Evolutionary conservation across 345 rosid species (phyloP), one percentile per base, ranked within the genome.

Genomic region (Tarenaya hassleriana): DNA sequence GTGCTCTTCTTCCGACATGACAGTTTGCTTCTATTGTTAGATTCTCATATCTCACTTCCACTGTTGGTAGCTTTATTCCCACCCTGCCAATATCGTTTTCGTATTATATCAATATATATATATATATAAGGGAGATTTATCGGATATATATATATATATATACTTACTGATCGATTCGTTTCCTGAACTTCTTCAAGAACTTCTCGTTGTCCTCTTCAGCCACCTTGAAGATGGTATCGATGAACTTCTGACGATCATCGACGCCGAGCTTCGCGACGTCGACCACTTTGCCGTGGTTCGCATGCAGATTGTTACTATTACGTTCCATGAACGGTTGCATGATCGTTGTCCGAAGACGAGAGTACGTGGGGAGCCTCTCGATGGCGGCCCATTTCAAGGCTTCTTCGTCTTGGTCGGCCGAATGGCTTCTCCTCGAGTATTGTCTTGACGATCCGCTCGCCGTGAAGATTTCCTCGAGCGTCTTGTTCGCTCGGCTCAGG

Each of bases 341-440:
- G 67, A 90, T 56, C 39, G 83, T 75, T 44, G 94, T 90, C 47
- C 94, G 82, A 24, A 90, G 50, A 50, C 95, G 75, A 55, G 86
- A 76, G 41, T 80, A 90, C 0, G 97, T 90, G 3, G 97, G 87
- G 7, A 90, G 55, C 44, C 69, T 84, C 69, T 90, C 97, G 4
- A 90, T 83, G 15, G 97, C 95, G 10, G 97, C 97, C 97, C 97
- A 90, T 72, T 67, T 84, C 5, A 90, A 76, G 20, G 95, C 91
- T 47, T 90, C 97, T 67, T 86, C 94, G 17, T 90, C 97, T 43
- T 73, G 80, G 2, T 54, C 62, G 4, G 55, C 52, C 12, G 76
- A 73, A 53, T 66, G 68, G 41, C 88, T 63, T 47, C 86, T 40
- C 8, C 70, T 52, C 21, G 70, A 66, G 60, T 58, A 66, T 31